Base-by-base conservation (phyloP, 2,329 filamentous ascomycete genomes). In the Cytospora leucostoma region DNA sequence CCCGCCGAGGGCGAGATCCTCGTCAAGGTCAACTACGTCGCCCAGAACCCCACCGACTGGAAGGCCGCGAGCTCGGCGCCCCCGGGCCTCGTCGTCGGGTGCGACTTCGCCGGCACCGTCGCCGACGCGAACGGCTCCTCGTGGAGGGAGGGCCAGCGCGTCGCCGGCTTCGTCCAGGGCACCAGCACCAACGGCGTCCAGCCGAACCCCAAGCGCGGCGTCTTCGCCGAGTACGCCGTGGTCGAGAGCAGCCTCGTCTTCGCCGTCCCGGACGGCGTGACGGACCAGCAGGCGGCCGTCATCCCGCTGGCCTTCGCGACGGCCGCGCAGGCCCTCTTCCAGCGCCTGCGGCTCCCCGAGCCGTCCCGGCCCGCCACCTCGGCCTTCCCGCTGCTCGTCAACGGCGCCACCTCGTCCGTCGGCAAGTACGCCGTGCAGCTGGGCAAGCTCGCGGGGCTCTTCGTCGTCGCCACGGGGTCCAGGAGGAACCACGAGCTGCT, bases 281-380 rank as follows among this genome's bases (percentile, higher is more conserved):
- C 70, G 12, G 67, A 69, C 59, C 66, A 68, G 61, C 69, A 72
- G 32, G 73, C 71, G 3, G 70, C 71, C 19, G 70, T 68, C 33
- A 34, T 73, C 19, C 69, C 70, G 17, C 66, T 77, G 73, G 77
- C 67, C 70, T 83, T 66, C 75, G 81, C 62, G 68, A 84, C 64
- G 75, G 84, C 73, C 74, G 79, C 68, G 51, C 73, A 74, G 66
- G 72, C 71, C 21, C 59, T 74, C 58, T 70, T 73, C 67, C 69
- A 69, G 62, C 68, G 73, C 15, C 65, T 74, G 4, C 65, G 67
- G 21, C 67, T 74, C 19, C 72, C 73, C 2, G 73, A 74, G 66
- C 72, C 73, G 3, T 68, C 67, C 65, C 69, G 67, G 60, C 71
- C 72, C 4, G 71, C 71, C 51, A 69, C 65, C 49, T 66, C 67